These are phyloP conservation scores for Beta corolliflora DNA, from an alignment of 179 eudicot genomes.

Conservation along the genomic window DNA sequence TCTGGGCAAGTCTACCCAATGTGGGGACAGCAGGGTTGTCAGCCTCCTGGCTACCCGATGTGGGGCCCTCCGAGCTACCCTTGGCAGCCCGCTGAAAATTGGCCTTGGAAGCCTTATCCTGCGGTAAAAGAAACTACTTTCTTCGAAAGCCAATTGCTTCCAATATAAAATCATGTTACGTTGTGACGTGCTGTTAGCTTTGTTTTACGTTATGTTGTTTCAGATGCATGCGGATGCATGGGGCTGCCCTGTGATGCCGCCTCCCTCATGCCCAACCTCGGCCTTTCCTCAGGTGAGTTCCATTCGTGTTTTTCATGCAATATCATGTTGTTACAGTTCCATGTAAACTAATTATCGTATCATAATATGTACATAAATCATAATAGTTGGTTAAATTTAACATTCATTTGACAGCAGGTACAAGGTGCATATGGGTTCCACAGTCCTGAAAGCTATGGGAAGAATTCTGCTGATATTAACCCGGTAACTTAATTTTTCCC, in stretches of 20 bases:
- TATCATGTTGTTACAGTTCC: background rate
- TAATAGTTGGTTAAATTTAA: background rate
- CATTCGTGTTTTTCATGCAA: background rate
- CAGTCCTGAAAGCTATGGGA: conserved; percentile 30
- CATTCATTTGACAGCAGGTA: conserved; percentile 26
- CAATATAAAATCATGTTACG: background rate
- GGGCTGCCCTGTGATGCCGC: conserved; percentile 77
- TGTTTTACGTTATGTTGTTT: background rate
- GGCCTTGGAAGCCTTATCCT: conserved; percentile 67
- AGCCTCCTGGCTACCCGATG: conserved; percentile 47
- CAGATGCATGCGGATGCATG: conserved; percentile 89
- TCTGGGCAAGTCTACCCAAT: conserved; percentile 53
- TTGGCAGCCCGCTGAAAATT: conserved; percentile 58
- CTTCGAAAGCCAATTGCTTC: background rate
- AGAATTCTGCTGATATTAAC: conserved; percentile 43
- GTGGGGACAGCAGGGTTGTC: conserved; percentile 60
- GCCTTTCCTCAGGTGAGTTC: conserved; percentile 50
- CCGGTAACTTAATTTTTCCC: conserved; percentile 49
- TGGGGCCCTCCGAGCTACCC: conserved; percentile 61
- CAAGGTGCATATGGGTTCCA: conserved; percentile 45
- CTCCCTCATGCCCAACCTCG: conserved; percentile 33
- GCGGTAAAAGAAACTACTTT: conserved; percentile 45
- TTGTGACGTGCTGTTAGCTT: background rate
- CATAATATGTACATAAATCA: background rate
- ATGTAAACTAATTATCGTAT: background rate